Conservation (phyloP, 257 asterid species). For the Cinchona pubescens region DNA sequence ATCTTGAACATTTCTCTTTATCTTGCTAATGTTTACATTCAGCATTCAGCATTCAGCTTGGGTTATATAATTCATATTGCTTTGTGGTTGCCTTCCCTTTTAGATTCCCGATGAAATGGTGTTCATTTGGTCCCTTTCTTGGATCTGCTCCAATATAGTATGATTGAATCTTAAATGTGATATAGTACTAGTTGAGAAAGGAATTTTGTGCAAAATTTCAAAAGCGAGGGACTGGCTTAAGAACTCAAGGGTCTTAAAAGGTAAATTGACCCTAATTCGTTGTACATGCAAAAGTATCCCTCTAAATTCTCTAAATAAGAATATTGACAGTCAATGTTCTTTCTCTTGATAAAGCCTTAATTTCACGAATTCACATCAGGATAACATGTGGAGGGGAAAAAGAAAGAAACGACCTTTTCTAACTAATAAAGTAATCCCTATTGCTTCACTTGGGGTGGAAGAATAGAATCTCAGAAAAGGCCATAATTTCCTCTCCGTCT, state of each 20-base stretch:
- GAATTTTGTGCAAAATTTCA: not conserved
- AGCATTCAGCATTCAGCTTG: not conserved
- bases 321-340: not conserved
- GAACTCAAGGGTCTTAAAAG: not conserved
- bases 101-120: not conserved
- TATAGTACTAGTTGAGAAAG: not conserved
- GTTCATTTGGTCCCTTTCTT: not conserved
- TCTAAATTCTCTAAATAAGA: not conserved
- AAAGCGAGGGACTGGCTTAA: not conserved
- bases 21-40: no score
- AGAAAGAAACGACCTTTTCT: constrained; percentile 1
- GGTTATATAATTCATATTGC: not conserved
- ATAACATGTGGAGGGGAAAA: no score
- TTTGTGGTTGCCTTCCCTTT: not conserved
- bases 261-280: no score
- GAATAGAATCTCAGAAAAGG: not conserved
- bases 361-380: no score
- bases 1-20: no score
- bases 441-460: constrained; percentile 10
- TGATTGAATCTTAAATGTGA: not conserved
- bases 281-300: no score
- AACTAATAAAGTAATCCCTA: not conserved
- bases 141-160: not conserved
- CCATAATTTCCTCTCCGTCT: not conserved
- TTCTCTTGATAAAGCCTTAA: no score